These are phyloP conservation scores for Colletotrichum phormii DNA, from an alignment of 2,329 filamentous ascomycete genomes.

Conservation along the genomic window DNA sequence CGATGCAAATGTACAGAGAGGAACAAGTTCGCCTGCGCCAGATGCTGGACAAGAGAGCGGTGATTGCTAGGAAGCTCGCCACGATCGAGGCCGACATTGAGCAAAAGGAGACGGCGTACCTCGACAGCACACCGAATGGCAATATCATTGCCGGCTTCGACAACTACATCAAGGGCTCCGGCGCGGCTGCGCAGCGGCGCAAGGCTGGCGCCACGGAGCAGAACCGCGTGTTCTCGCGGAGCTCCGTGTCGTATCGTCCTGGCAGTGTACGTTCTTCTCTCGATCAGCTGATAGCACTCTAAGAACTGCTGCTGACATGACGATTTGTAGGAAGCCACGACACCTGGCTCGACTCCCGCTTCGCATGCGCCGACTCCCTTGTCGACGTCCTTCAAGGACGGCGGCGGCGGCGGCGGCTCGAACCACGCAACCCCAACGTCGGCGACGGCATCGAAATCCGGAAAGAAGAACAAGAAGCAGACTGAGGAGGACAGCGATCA, in stretches of 20 bases:
- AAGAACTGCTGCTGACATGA: conserved; percentile 1
- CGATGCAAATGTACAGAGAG: conserved; percentile 62
- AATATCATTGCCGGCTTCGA: conserved; percentile 99
- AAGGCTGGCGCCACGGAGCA: conserved; percentile 74
- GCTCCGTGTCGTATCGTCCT: conserved; percentile 71
- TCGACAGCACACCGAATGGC: conserved; percentile 88
- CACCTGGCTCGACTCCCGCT: conserved; percentile 57
- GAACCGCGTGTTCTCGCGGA: conserved; percentile 79
- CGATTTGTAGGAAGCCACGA: conserved; percentile 53
- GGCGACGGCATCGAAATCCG: conserved; percentile 56
- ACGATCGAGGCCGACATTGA: conserved; percentile 81
- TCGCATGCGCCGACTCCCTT: conserved; percentile 66
- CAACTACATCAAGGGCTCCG: conserved; percentile 93
- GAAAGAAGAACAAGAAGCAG: conserved; percentile 64
- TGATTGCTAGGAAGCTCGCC: conserved; percentile 49
- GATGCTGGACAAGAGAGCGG: conserved; percentile 54
- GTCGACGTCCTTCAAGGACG: conserved; percentile 64
- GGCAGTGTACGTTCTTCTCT: conserved; percentile 27
- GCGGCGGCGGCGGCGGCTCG: conserved; percentile 51
- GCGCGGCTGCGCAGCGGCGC: conserved; percentile 72
- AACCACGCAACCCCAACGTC: conserved; percentile 68
- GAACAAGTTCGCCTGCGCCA: conserved; percentile 61
- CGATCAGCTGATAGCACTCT: neutral
- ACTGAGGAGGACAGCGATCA: conserved; percentile 68
- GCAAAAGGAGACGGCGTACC: conserved; percentile 85